These are phyloP conservation scores for Neurospora sp. DNA, from an alignment of 495 filamentous ascomycete genomes.

Conservation along the genomic window DNA sequence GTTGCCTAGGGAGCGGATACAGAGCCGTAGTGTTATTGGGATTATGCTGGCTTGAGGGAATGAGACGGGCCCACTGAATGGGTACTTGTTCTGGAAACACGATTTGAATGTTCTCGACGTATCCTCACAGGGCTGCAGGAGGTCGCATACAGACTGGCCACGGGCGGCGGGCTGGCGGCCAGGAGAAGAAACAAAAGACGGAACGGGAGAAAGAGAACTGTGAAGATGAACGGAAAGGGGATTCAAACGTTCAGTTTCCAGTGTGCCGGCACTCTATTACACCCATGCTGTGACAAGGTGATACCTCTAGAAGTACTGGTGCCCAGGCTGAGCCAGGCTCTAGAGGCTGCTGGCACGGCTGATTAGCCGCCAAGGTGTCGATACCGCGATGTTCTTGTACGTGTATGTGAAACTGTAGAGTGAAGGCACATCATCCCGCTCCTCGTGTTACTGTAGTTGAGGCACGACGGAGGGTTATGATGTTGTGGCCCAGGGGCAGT, in stretches of 20 bases:
- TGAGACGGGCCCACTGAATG: background rate
- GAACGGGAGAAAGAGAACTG: background rate
- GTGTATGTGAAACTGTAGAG: background rate
- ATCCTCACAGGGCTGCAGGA: background rate
- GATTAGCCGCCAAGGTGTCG: background rate
- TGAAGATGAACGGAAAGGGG: background rate
- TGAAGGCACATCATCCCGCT: background rate
- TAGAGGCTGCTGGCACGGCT: background rate
- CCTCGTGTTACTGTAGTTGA: background rate
- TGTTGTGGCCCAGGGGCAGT: background rate
- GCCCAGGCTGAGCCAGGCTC: background rate
- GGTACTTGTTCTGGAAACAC: background rate
- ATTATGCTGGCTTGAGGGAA: background rate
- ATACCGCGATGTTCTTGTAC: background rate
- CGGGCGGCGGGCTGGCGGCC: background rate
- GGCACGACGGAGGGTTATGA: background rate
- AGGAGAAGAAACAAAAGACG: background rate
- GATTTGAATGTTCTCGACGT: background rate
- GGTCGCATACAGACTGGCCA: background rate
- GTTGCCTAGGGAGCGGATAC: background rate
- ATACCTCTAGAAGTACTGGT: background rate
- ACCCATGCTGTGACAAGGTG: background rate
- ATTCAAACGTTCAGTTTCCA: background rate
- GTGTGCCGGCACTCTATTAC: no score
- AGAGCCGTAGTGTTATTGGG: background rate